Conservation (phyloP, 2,329 filamentous ascomycete species). For the Penicillium sp. region DNA sequence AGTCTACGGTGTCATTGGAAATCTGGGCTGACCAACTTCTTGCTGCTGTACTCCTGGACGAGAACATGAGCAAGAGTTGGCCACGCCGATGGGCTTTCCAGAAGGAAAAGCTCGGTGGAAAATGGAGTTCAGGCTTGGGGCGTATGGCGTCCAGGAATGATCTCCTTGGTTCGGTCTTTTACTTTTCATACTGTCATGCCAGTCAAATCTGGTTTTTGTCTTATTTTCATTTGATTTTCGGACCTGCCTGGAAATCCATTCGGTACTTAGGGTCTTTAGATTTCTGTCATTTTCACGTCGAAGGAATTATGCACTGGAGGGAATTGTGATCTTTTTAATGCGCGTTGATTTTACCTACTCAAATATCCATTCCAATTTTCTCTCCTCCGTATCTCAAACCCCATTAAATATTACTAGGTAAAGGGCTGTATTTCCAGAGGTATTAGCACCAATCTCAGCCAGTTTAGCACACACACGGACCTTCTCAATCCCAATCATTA, state of each 20-base stretch:
- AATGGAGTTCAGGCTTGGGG: slow-evolving; percentile 4
- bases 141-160: neutral
- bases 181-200: neutral
- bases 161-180: slow-evolving; percentile 1
- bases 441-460: no score
- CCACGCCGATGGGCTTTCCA: slow-evolving; percentile 13
- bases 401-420: neutral
- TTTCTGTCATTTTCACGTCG: slow-evolving; percentile 7
- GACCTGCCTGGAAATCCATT: neutral
- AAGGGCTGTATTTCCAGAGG: fast-evolving
- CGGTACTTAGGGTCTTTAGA: slow-evolving; percentile 11
- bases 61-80: slow-evolving; percentile 2
- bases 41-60: neutral
- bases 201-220: neutral
- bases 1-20: neutral
- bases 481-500: neutral
- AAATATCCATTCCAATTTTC: neutral
- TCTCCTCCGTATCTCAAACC: neutral
- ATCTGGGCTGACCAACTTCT: slow-evolving; percentile 8
- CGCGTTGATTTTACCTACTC: neutral
- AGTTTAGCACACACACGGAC: no score
- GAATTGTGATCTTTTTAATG: slow-evolving; percentile 7
- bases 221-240: neutral
- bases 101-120: slow-evolving; percentile 3
- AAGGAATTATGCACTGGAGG: slow-evolving; percentile 7